Evolutionary conservation across 2,329 filamentous ascomycete species (phyloP), one percentile per base, ranked within the genome.

Genomic region (Diaporthe humulicola): DNA sequence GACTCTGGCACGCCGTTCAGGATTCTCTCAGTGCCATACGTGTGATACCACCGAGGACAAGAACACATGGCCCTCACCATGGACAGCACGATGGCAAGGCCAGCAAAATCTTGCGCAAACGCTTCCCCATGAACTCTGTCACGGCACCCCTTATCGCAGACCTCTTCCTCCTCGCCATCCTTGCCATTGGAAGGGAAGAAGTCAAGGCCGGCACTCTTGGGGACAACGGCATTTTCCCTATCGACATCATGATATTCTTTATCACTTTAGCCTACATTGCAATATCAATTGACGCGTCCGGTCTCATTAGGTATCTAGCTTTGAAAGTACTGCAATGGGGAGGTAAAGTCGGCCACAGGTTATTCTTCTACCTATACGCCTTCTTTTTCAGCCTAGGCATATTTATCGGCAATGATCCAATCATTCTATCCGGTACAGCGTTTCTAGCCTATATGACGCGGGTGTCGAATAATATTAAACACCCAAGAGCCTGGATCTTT

Each of bases 181-280:
- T 87, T 28, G 92, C 93, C 8, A 95, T 95, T 79, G 92, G 92
- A 1, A 84, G 88, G 28, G 77, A 88, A 73, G 93, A 95, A 82
- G 92, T 95, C 0, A 85, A 89, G 28, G 93, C 90, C 78, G 93
- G 93, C 2, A 94, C 91, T 0, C 81, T 93, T 9, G 93, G 93
- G 0, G 86, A 91, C 1, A 85, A 93, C 78, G 86, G 91, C 79
- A 95, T 95, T 77, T 86, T 86, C 3, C 93, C 93, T 0, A 87
- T 93, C 77, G 92, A 95, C 76, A 94, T 94, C 76, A 94, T 95
- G 91, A 83, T 87, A n/a, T 95, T 95, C 83, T 95, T 95, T 83
- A 85, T 95, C 56, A 93, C 92, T 0, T 81, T 94, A 56, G 93
- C 93, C 3, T 95, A 95, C 78, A 94, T 95, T 75, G 93, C 93